Evolutionary conservation across 805 yeast species (phyloP), one percentile per base, ranked within the genome.

Genomic region (Sugiyamaella americana): DNA sequence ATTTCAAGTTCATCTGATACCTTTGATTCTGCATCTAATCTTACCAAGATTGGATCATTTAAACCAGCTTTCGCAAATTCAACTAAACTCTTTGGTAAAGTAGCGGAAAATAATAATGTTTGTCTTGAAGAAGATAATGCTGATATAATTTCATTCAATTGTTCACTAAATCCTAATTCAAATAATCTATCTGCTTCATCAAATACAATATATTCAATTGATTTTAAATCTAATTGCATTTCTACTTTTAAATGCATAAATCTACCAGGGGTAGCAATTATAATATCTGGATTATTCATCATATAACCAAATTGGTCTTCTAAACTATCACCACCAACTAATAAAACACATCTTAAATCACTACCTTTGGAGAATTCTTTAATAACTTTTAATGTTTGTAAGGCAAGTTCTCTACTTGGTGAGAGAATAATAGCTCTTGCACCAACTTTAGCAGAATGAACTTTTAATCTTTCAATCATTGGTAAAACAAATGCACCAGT

Each of bases 61-160:
- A 93, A 73, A 4, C 99, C 99, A 3, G 98, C 98, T 62, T 89
- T 88, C 44, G 98, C 98, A 69, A 93, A 93, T 58, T 91, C 97
- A 21, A 93, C 96, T 56, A 93, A 75, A 0, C 91, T 79, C 50
- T 82, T 79, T 6, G 99, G 99, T 45, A 93, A 75, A 0, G 99
- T 93, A 1, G 99, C 99, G 35, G 96, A 86, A 56, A 93, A 93
- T 55, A 93, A 72, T 35, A 93, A 70, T 0, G 96, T 84, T 66
- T 93, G 98, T 61, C 98, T 79, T 23, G 73, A 71, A 17, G 86
- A 65, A 0, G 98, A 96, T 49, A 93, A 72, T 1, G 93, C 74
- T 1, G 87, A 91, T 40, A 93, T 67, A 55, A 93, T 74, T 64
- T 91, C 98, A 60, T 85, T 87, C 60, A 91, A 74, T 61, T 91